A percentile compares a stretch with the other conserved stretches of the same genome.
phyloP scores from a whole-genome alignment of 768 basidiomycete species.

The Mycena olivaceomarginata region DNA sequence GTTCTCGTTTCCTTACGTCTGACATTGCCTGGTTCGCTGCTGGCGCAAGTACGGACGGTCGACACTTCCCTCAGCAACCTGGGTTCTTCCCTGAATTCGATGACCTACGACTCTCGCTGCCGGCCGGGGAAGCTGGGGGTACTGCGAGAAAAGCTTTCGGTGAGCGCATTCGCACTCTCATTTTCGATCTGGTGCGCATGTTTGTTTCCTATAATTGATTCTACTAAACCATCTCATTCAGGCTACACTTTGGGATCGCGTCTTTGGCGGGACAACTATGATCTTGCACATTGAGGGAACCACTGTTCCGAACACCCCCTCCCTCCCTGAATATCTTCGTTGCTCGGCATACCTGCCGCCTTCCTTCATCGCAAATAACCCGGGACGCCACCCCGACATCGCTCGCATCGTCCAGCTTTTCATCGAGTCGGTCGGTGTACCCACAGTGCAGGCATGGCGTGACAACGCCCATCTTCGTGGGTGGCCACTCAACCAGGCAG shows the following conservation, averaged over 20 bases:
- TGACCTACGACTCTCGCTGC: too few species aligned
- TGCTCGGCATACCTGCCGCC: constrained; percentile 21
- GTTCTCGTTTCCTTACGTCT: too few species aligned
- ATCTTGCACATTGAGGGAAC: constrained; percentile 33
- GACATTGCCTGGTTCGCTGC: too few species aligned
- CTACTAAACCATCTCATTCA: not conserved
- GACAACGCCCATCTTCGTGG: not conserved
- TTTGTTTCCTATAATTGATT: too few species aligned
- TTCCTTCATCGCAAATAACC: not conserved
- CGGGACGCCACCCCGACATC: constrained; percentile 8
- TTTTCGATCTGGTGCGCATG: too few species aligned
- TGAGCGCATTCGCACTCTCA: too few species aligned
- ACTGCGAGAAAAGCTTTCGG: too few species aligned
- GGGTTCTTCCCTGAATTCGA: too few species aligned
- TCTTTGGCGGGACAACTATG: constrained; percentile 27
- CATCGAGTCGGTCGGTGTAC: constrained; percentile 27
- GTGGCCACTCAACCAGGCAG: constrained; percentile 12
- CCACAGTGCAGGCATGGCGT: constrained; percentile 19
- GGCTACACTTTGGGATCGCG: constrained; percentile 34
- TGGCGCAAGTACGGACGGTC: too few species aligned
- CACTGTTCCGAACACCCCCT: constrained; percentile 16
- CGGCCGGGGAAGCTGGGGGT: too few species aligned
- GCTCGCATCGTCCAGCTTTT: constrained; percentile 30
- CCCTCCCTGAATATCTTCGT: constrained; percentile 19
- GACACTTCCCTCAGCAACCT: too few species aligned